Conservation (phyloP, 163 green algal genomes). For the Smithsoniella earleae region DNA sequence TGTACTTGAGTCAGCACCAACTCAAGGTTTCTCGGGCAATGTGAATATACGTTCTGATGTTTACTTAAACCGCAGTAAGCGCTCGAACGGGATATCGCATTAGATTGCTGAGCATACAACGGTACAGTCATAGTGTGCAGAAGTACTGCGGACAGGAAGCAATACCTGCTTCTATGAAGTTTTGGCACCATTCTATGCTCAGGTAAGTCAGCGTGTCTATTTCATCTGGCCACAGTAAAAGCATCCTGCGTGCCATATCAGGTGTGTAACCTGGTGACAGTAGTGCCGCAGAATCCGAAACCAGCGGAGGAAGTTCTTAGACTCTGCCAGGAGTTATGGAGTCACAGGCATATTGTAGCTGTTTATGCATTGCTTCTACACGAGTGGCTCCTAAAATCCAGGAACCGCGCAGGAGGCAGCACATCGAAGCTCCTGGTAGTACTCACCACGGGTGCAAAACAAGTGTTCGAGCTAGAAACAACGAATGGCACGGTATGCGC, state of each 20-base stretch:
- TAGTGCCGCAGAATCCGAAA: neutral
- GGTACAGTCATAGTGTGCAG: too few relatives aligned
- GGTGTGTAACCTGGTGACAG: too few relatives aligned
- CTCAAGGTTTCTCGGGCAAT: too few relatives aligned
- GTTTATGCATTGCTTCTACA: constrained; percentile 17
- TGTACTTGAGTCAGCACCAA: too few relatives aligned
- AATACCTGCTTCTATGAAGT: constrained; percentile 21
- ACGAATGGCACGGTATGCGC: constrained; percentile 16
- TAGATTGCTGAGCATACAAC: too few relatives aligned
- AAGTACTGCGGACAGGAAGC: neutral
- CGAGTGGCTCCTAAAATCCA: neutral
- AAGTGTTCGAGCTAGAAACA: constrained; percentile 25
- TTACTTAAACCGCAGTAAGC: too few relatives aligned
- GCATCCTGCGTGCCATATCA: neutral
- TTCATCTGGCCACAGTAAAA: too few relatives aligned
- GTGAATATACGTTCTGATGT: too few relatives aligned
- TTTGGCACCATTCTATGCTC: neutral
- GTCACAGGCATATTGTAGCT: constrained; percentile 28
- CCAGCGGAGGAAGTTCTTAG: neutral
- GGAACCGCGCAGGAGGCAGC: neutral
- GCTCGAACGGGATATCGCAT: too few relatives aligned
- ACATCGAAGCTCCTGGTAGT: constrained; percentile 22
- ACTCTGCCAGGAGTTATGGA: constrained; percentile 27
- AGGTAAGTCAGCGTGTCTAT: neutral
- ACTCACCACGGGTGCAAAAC: neutral